phyloP scores from a whole-genome alignment of 495 filamentous ascomycete genomes.

The Ramalina peruviana region DNA sequence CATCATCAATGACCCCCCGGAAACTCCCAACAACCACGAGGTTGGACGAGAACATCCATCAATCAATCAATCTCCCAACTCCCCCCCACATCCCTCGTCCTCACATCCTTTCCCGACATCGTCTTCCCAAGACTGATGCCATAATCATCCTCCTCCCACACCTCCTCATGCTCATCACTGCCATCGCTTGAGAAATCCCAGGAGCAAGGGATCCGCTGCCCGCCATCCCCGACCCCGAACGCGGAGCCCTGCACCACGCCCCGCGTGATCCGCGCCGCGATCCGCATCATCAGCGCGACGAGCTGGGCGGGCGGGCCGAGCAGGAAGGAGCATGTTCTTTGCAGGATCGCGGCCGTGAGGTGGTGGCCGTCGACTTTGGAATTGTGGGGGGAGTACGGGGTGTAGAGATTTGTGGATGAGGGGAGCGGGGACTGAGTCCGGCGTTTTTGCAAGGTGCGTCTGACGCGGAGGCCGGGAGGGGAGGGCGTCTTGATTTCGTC shows the following conservation, averaged over 20 bases:
- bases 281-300: constrained; percentile 60
- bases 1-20: too few species aligned
- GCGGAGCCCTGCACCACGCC: constrained; percentile 23
- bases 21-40: too few species aligned
- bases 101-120: background rate
- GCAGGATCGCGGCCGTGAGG: constrained; percentile 52
- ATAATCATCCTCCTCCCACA: constrained; percentile 17
- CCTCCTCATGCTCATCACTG: constrained; percentile 9
- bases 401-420: constrained; percentile 48
- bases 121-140: constrained; percentile 6
- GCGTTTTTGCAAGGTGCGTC: constrained; percentile 38
- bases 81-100: background rate
- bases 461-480: constrained; percentile 35
- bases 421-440: constrained; percentile 60
- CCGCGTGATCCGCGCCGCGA: constrained; percentile 59
- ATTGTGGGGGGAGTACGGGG: constrained; percentile 27
- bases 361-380: constrained; percentile 27
- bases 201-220: constrained; percentile 11
- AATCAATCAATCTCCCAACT: constrained; percentile 5
- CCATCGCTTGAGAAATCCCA: constrained; percentile 16
- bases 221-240: constrained; percentile 8
- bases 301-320: constrained; percentile 63
- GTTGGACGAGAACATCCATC: too few species aligned
- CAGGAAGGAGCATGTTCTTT: constrained; percentile 61
- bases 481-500: constrained; percentile 28